A percentile compares a stretch with the other conserved stretches of the same genome.
These are phyloP conservation scores for Coniferiporia weirii DNA, from an alignment of 1,284 basidiomycete genomes.

Conservation along the genomic window DNA sequence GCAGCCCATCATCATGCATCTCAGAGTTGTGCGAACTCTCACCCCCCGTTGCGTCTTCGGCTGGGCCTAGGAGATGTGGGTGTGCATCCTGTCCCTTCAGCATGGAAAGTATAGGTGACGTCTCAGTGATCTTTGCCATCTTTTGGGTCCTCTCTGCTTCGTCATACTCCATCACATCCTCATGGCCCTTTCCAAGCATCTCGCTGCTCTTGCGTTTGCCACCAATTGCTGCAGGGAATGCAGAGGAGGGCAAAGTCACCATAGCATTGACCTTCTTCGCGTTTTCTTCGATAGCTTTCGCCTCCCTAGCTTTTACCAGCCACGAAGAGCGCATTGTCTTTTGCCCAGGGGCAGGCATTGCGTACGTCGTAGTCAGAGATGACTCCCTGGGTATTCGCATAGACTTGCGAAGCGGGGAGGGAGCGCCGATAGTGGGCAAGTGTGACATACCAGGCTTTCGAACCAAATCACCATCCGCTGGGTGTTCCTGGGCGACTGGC, in stretches of 20 bases:
- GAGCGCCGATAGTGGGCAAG: conserved; percentile 58
- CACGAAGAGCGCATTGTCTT: conserved; percentile 59
- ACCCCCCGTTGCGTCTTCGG: neutral
- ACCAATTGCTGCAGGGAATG: conserved; percentile 21
- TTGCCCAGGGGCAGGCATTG: conserved; percentile 35
- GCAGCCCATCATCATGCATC: conserved; percentile 17
- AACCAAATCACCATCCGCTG: conserved; percentile 13
- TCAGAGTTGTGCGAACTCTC: neutral
- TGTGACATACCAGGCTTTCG: conserved; percentile 34
- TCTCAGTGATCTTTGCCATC: conserved; percentile 36
- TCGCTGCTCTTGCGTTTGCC: conserved; percentile 68
- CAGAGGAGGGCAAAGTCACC: neutral
- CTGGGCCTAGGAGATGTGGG: neutral
- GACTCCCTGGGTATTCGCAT: conserved; percentile 46
- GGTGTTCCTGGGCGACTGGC: neutral
- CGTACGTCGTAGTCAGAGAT: conserved; percentile 28
- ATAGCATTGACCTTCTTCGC: conserved; percentile 32
- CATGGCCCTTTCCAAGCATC: conserved; percentile 30
- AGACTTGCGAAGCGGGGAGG: conserved; percentile 65
- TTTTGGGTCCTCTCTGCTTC: conserved; percentile 41
- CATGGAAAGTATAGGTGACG: neutral
- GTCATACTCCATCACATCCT: neutral
- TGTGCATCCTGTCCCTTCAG: conserved; percentile 3
- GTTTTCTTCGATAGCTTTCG: conserved; percentile 59
- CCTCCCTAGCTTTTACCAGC: conserved; percentile 70